Evolutionary conservation across 2,329 filamentous ascomycete species (phyloP).

Genomic region (Arthrobotrys iridis): DNA sequence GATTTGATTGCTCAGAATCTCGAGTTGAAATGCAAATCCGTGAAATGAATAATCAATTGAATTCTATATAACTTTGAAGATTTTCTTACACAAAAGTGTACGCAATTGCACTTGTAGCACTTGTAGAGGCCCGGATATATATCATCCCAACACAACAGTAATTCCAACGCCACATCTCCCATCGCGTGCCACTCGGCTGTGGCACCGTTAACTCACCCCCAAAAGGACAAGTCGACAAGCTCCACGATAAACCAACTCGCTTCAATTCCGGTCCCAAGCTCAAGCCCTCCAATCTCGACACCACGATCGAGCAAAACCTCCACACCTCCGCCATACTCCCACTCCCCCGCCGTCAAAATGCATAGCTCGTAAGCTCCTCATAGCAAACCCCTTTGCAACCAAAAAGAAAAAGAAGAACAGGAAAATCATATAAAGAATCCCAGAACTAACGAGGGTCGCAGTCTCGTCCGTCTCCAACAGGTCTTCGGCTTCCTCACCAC

Average conservation of each 20-base stretch:
- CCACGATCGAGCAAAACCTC: not conserved
- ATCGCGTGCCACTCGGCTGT: no score
- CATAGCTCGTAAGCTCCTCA: conserved; percentile 50
- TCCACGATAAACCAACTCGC: conserved; percentile 24
- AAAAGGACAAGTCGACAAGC: conserved; percentile 52
- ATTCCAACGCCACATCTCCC: no score
- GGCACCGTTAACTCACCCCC: conserved; percentile 15
- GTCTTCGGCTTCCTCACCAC: conserved; percentile 98
- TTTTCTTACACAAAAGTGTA: no score
- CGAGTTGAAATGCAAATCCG: no score
- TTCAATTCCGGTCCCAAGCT: not conserved
- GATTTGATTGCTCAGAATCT: not conserved
- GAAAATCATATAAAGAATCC: no score
- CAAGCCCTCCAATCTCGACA: conserved; percentile 3
- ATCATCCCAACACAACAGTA: no score
- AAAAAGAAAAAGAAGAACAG: no score
- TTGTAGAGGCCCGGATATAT: no score
- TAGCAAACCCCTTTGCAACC: not conserved
- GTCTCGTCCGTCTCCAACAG: conserved; percentile 84
- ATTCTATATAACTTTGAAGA: no score
- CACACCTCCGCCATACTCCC: not conserved
- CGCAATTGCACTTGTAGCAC: no score
- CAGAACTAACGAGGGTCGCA: conserved; percentile 61
- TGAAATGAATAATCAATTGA: not conserved
- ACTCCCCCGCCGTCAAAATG: conserved; percentile 28